These are phyloP conservation scores for Copromyces sp. DNA, from an alignment of 495 filamentous ascomycete genomes.

Conservation along the genomic window DNA sequence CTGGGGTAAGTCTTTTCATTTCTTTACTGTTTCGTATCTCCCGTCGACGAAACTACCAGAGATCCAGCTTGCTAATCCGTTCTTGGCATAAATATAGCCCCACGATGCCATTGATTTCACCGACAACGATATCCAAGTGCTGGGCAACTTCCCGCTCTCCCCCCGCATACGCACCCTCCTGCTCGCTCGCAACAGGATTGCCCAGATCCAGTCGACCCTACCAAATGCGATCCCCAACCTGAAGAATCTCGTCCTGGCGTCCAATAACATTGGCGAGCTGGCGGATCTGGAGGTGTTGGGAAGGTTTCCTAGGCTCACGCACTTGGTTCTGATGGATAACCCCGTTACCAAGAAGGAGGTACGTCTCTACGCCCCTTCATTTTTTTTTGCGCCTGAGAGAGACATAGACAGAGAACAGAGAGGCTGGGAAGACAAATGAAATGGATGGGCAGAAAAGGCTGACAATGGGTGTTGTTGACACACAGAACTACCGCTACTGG, in stretches of 20 bases:
- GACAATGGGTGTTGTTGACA: not conserved
- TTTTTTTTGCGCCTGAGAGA: not conserved
- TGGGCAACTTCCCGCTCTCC: conserved; percentile 90
- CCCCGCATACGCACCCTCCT: conserved; percentile 80
- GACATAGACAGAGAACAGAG: not conserved
- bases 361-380: conserved; percentile 16
- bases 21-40: not conserved
- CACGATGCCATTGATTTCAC: conserved; percentile 97
- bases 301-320: conserved; percentile 58
- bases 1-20: conserved; percentile 53
- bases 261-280: conserved; percentile 66
- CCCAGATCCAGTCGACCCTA: conserved; percentile 64
- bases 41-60: not conserved
- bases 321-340: conserved; percentile 76
- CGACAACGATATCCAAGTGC: conserved; percentile 86
- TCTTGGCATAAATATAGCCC: conserved; percentile 27
- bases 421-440: not conserved
- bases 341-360: conserved; percentile 90
- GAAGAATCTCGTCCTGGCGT: conserved; percentile 63
- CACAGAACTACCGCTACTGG: conserved; percentile 84
- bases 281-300: conserved; percentile 80
- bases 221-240: conserved; percentile 68
- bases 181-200: conserved; percentile 79
- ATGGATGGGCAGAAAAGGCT: not conserved
- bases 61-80: not conserved